Percentiles rank a stretch among this genome's conserved stretches.
Evolutionary conservation across 257 asterid species (phyloP).

Genomic region (Leptodermis oblonga): DNA sequence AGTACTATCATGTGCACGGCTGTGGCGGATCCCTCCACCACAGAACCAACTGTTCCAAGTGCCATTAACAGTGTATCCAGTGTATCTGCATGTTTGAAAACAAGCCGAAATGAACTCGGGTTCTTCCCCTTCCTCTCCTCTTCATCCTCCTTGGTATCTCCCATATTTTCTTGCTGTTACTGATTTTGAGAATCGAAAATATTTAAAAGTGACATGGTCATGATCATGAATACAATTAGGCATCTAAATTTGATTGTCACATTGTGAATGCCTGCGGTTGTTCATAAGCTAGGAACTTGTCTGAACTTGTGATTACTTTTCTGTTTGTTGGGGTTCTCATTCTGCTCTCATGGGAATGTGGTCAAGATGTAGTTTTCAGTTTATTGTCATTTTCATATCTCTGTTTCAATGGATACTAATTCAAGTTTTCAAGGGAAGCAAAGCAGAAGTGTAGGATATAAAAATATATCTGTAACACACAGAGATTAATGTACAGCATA

Average conservation of each 20-base stretch:
- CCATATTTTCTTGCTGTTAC: background rate
- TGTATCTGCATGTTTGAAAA: slow-evolving; percentile 8
- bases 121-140: background rate
- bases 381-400: too few species aligned
- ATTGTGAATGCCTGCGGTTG: background rate
- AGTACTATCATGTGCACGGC: slow-evolving; percentile 10
- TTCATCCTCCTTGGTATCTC: slow-evolving; percentile 1
- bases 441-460: too few species aligned
- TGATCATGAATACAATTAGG: too few species aligned
- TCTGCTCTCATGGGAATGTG: background rate
- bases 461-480: too few species aligned
- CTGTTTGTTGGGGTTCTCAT: background rate
- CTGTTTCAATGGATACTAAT: too few species aligned
- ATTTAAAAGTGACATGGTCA: too few species aligned
- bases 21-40: slow-evolving; percentile 5
- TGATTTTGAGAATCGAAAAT: background rate
- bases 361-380: too few species aligned
- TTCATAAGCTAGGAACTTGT: background rate
- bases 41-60: slow-evolving; percentile 14
- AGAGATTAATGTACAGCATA: too few species aligned
- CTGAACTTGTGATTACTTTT: background rate
- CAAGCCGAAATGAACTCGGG: slow-evolving; percentile 5
- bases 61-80: slow-evolving; percentile 17
- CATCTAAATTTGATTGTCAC: background rate
- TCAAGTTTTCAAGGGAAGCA: background rate